Conservation (phyloP, 495 filamentous ascomycete genomes). For the Penicillium daleae region DNA sequence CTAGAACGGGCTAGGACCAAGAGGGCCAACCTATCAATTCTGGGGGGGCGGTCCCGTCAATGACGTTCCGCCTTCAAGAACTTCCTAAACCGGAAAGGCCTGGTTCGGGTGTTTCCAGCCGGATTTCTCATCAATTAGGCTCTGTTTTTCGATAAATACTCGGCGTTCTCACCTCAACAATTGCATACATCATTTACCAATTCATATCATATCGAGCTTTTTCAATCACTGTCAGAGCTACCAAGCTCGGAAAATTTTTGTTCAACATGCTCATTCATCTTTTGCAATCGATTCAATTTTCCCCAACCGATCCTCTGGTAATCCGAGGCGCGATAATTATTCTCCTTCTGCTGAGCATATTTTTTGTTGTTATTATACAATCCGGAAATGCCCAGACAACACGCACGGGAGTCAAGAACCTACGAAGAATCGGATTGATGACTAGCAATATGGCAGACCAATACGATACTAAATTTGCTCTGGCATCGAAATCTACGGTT, state of each 20-base stretch:
- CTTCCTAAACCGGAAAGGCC: too few species aligned
- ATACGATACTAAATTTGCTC: neutral
- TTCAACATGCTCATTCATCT: neutral
- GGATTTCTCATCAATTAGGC: too few species aligned
- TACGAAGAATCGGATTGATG: neutral
- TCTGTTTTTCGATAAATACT: too few species aligned
- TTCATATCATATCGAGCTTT: neutral
- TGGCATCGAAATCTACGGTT: neutral
- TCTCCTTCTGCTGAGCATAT: neutral
- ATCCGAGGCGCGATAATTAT: neutral
- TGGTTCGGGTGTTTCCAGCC: too few species aligned
- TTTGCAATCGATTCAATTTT: neutral
- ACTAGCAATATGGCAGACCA: constrained; percentile 9
- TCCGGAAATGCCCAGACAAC: neutral
- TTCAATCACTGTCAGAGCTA: neutral
- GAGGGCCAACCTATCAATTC: too few species aligned
- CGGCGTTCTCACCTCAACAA: too few species aligned
- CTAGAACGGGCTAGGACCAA: too few species aligned
- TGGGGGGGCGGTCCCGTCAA: too few species aligned
- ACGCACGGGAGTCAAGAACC: neutral
- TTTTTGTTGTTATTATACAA: neutral
- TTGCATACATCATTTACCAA: neutral
- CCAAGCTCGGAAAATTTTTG: neutral
- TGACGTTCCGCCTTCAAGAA: too few species aligned
- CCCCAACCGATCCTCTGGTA: neutral